phyloP scores from a whole-genome alignment of 176 grass and related monocot species.

The Otatea glauca region DNA sequence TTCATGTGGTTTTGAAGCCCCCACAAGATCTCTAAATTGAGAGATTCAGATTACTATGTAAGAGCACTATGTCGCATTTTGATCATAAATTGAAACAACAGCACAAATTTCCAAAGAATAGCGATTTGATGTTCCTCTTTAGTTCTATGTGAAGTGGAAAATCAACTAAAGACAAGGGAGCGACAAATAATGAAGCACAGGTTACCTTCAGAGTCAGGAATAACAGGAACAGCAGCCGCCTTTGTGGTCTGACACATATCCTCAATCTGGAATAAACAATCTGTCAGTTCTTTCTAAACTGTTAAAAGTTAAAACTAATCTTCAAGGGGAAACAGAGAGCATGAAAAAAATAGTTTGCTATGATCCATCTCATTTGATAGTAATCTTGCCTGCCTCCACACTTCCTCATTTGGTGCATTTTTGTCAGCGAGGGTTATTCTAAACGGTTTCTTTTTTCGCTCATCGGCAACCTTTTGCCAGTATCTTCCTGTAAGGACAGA shows the following conservation, averaged over 20 bases:
- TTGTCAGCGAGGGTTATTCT: constrained; percentile 97
- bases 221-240: constrained; percentile 76
- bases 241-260: constrained; percentile 80
- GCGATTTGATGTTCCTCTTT: constrained; percentile 16
- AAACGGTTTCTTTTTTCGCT: constrained; percentile 83
- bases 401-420: constrained; percentile 99
- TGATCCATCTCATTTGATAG: constrained; percentile 15
- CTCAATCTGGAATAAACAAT: constrained; percentile 75
- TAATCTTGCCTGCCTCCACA: constrained; percentile 82
- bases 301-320: constrained; percentile 22
- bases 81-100: constrained; percentile 35
- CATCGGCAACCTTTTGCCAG: constrained; percentile 91
- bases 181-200: constrained; percentile 30
- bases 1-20: not conserved
- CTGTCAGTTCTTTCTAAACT: constrained; percentile 32
- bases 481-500: constrained; percentile 73
- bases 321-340: not conserved
- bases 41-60: constrained; percentile 2
- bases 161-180: not conserved
- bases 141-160: not conserved
- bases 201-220: constrained; percentile 95
- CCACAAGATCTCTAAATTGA: not conserved
- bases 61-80: not conserved
- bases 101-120: not conserved
- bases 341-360: not conserved